A percentile compares a stretch with the other conserved stretches of the same genome.
Conservation (phyloP, 805 yeast species). For the Teunomyces barrocoloradensis region DNA sequence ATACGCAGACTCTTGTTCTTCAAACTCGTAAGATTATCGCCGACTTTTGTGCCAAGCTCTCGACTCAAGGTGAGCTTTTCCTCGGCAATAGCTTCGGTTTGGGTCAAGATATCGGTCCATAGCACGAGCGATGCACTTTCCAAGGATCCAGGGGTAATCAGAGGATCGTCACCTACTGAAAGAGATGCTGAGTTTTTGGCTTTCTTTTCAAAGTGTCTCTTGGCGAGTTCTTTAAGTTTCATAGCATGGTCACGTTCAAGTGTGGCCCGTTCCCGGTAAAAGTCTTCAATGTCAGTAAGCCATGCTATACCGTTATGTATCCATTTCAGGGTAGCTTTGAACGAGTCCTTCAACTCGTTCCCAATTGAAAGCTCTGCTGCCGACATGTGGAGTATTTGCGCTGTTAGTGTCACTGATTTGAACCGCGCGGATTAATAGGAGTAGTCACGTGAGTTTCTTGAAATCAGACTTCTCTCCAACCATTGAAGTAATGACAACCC, state of each 20-base stretch:
- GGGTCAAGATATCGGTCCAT: conserved; percentile 85
- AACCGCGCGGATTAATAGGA: neutral
- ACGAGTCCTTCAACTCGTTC: conserved; percentile 77
- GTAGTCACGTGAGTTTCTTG: conserved; percentile 1
- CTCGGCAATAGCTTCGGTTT: conserved; percentile 75
- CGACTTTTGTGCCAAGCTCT: conserved; percentile 59
- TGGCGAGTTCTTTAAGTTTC: conserved; percentile 59
- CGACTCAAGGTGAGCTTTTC: conserved; percentile 59
- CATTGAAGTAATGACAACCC: no score
- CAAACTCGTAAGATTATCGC: conserved; percentile 57
- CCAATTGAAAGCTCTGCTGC: conserved; percentile 46
- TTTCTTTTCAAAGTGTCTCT: conserved; percentile 72
- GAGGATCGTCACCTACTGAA: conserved; percentile 89
- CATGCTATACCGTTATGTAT: conserved; percentile 67
- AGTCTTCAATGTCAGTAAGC: conserved; percentile 74
- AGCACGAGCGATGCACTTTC: conserved; percentile 84
- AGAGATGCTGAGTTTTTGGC: conserved; percentile 63
- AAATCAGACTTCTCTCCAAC: neutral
- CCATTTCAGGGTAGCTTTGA: conserved; percentile 78
- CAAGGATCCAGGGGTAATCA: conserved; percentile 90
- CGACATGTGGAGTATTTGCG: neutral
- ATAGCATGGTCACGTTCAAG: conserved; percentile 82
- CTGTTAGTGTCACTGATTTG: neutral
- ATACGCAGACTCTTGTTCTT: conserved; percentile 53
- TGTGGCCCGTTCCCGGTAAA: conserved; percentile 77